Evolutionary conservation across 2,329 filamentous ascomycete genomes (phyloP).

Genomic region (Colletotrichum cordylinicola): DNA sequence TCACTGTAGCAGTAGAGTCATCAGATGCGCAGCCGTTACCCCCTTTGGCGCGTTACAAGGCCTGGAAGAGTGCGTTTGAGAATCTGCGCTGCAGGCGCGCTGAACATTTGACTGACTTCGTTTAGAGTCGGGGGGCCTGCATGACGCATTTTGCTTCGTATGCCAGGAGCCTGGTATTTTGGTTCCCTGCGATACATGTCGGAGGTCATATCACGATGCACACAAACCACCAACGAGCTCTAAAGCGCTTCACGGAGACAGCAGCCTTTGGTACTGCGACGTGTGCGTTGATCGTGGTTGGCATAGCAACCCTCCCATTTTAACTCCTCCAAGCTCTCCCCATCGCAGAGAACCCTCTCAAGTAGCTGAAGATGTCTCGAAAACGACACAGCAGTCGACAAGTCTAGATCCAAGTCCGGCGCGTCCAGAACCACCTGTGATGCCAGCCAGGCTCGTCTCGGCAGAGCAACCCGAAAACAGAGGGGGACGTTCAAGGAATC

Average conservation of each 20-base stretch:
- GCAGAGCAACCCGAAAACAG: neutral
- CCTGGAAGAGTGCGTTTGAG: neutral
- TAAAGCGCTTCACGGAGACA: neutral
- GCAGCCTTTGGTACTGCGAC: neutral
- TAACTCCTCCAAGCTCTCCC: neutral
- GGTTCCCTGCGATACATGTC: neutral
- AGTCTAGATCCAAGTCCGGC: neutral
- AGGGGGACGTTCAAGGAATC: neutral
- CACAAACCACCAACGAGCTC: neutral
- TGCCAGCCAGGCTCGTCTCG: neutral
- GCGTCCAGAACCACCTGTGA: neutral
- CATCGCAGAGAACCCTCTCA: neutral
- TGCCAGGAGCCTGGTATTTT: neutral
- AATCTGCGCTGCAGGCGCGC: neutral
- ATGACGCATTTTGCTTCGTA: neutral
- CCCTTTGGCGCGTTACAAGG: neutral
- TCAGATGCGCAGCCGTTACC: fast-evolving
- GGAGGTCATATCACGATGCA: neutral
- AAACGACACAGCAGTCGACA: neutral
- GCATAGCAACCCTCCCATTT: neutral
- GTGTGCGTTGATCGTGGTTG: neutral
- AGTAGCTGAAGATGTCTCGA: neutral
- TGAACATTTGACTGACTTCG: neutral
- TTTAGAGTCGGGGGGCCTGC: neutral
- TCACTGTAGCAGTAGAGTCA: neutral